phyloP scores from a whole-genome alignment of 2,329 filamentous ascomycete species.

The Colletotrichum filicis region DNA sequence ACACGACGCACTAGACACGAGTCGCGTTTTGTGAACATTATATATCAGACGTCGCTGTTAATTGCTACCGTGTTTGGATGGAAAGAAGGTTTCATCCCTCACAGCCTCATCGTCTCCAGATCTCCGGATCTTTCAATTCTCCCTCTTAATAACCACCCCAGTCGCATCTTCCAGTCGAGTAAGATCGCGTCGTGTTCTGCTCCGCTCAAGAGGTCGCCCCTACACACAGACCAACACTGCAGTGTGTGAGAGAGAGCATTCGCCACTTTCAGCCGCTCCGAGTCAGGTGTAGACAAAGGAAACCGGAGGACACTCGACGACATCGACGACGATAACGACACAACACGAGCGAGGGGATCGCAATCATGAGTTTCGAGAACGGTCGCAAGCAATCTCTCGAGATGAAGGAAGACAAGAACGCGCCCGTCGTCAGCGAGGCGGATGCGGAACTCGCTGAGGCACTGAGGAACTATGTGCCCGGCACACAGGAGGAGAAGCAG shows the following conservation, averaged over 20 bases:
- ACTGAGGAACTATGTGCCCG: slow-evolving; percentile 42
- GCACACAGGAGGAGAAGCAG: slow-evolving; percentile 38
- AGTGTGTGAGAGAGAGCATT: background rate
- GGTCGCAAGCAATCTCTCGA: slow-evolving; percentile 30
- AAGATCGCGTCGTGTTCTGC: background rate
- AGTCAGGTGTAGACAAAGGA: background rate
- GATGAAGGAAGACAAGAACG: slow-evolving; percentile 35
- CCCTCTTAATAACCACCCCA: background rate
- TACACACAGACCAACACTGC: background rate
- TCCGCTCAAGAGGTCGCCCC: background rate
- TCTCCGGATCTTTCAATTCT: background rate
- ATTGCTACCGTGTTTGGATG: background rate
- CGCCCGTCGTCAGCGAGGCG: slow-evolving; percentile 10
- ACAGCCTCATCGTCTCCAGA: background rate
- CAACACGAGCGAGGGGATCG: background rate
- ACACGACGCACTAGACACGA: background rate
- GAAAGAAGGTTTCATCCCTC: background rate
- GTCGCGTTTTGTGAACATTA: background rate
- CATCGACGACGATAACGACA: too few species aligned
- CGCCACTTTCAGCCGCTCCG: background rate
- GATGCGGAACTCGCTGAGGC: slow-evolving; percentile 41
- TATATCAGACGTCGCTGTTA: background rate
- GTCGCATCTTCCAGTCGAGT: background rate
- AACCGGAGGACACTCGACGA: background rate
- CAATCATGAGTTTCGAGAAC: slow-evolving; percentile 17